Base-by-base conservation (phyloP, 2,329 filamentous ascomycete genomes). In the Ploettnerulaceae sp. region DNA sequence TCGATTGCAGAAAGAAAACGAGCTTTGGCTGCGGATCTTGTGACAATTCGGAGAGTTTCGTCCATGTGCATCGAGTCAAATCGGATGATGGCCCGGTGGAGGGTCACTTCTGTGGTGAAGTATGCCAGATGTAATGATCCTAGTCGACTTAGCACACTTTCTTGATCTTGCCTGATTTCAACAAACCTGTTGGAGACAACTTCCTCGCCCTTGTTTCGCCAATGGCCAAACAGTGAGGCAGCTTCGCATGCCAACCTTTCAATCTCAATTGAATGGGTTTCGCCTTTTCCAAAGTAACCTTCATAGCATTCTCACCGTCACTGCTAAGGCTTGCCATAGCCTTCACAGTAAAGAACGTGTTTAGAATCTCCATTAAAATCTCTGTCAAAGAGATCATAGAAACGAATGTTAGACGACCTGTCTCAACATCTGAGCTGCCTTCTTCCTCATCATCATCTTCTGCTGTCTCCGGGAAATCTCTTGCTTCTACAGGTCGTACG, bases 111-210 rank as follows among this genome's bases (percentile, higher is more conserved):
- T 0, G 72, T 68, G 0, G 71, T 70, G 43, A 72, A 72, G 52
- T 76, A 75, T 1, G 74, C 70, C 1, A 77, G 65, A 44, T 76
- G 72, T 4, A 77, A 61, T 20, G 69, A 73, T 2, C 72, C 67
- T 63, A 24, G 11, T 5, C 4, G 8, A 15, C 26, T 51, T 26
- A 49, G 40, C 26, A 20, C 22, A 2, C n/a, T n/a, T 14, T 11
- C 24, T 5, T 4, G 11, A n/a, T 36, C 9, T 8, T 15, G 3
- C 21, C 11, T 6, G 6, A 21, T 9, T 22, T 5, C 2, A 32
- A 40, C 42, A 18, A 35, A 60, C 57, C 57, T 28, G 52, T 67
- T 48, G 65, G 66, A 26, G 66, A 70, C 4, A 72, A 57, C 45
- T 69, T 69, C 33, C 67, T 61, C 4, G 66, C 60, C 29, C 65